Percentiles rank a stretch among this genome's conserved stretches.
phyloP scores from a whole-genome alignment of 2,329 filamentous ascomycete species.

The Hypoxylon sp. region DNA sequence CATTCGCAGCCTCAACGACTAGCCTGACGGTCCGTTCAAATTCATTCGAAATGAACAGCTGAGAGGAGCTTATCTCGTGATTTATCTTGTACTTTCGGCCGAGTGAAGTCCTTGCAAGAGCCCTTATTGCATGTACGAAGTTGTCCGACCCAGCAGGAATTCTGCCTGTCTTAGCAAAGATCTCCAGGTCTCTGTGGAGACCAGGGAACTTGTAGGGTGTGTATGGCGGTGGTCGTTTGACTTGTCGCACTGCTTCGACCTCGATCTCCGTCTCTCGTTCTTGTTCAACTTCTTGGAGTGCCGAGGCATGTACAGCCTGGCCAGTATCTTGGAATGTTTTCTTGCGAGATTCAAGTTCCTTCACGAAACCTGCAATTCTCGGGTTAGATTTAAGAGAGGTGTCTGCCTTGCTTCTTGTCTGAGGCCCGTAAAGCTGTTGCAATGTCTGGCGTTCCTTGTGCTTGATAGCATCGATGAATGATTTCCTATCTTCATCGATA shows the following conservation, averaged over 20 bases:
- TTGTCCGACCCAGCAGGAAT: conserved; percentile 49
- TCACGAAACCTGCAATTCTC: conserved; percentile 40
- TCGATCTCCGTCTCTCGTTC: conserved; percentile 68
- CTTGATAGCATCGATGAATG: conserved; percentile 55
- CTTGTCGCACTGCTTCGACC: conserved; percentile 64
- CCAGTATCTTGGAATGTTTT: conserved; percentile 49
- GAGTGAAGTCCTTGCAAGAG: conserved; percentile 49
- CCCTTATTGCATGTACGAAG: conserved; percentile 53
- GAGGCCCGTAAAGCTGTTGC: conserved; percentile 63
- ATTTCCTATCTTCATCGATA: conserved; percentile 45
- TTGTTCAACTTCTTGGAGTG: conserved; percentile 67
- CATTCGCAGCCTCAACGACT: conserved; percentile 39
- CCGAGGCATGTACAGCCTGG: conserved; percentile 56
- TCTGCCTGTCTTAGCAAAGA: conserved; percentile 56
- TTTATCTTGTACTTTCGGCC: conserved; percentile 48
- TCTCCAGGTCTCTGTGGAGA: conserved; percentile 56
- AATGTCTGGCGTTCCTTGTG: conserved; percentile 66
- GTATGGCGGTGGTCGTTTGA: conserved; percentile 56
- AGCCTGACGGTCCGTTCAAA: conserved; percentile 57
- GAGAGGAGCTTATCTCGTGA: conserved; percentile 23
- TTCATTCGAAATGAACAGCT: conserved; percentile 54
- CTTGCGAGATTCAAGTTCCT: conserved; percentile 47
- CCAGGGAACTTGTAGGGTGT: conserved; percentile 53
- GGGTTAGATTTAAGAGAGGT: conserved; percentile 38
- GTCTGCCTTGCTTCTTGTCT: conserved; percentile 26